These are phyloP conservation scores for Amanita phalloides DNA, from an alignment of 768 basidiomycete species.

Conservation along the genomic window DNA sequence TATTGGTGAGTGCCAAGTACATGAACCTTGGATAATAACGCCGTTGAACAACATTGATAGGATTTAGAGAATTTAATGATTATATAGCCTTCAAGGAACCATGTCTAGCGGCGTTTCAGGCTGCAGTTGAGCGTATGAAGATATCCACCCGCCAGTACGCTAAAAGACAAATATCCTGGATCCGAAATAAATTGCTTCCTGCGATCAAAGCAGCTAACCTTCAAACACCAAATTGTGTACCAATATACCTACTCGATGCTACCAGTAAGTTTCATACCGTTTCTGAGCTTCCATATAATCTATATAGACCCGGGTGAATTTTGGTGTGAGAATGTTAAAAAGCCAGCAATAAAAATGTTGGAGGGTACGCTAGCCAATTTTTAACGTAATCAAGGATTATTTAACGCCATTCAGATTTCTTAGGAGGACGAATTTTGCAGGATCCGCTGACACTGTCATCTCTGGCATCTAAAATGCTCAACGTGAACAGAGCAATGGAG, in stretches of 20 bases:
- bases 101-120: slow-evolving; percentile 28
- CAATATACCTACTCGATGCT: slow-evolving; percentile 55
- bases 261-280: slow-evolving; percentile 31
- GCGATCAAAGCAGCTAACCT: slow-evolving; percentile 41
- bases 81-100: slow-evolving; percentile 41
- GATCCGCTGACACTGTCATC: slow-evolving; percentile 48
- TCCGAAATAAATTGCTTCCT: slow-evolving; percentile 81
- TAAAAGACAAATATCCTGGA: slow-evolving; percentile 86
- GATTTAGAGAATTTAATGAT: slow-evolving; percentile 83
- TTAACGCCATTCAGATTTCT: slow-evolving; percentile 37
- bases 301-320: slow-evolving; percentile 35
- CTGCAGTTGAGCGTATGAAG: slow-evolving; percentile 74
- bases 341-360: slow-evolving; percentile 36
- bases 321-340: slow-evolving; percentile 49
- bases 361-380: slow-evolving; percentile 25
- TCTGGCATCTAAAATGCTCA: slow-evolving; percentile 41
- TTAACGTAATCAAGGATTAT: neutral
- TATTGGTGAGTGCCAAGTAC: slow-evolving; percentile 48
- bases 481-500: slow-evolving; percentile 34
- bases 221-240: slow-evolving; percentile 18
- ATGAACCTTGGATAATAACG: neutral
- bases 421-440: slow-evolving; percentile 36
- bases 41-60: slow-evolving; percentile 28
- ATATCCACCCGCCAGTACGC: slow-evolving; percentile 84
- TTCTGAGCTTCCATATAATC: slow-evolving; percentile 1